Evolutionary conservation across 148 eudicot species (phyloP), one percentile per base, ranked within the genome.

Genomic region (Amaranthus cruentus): DNA sequence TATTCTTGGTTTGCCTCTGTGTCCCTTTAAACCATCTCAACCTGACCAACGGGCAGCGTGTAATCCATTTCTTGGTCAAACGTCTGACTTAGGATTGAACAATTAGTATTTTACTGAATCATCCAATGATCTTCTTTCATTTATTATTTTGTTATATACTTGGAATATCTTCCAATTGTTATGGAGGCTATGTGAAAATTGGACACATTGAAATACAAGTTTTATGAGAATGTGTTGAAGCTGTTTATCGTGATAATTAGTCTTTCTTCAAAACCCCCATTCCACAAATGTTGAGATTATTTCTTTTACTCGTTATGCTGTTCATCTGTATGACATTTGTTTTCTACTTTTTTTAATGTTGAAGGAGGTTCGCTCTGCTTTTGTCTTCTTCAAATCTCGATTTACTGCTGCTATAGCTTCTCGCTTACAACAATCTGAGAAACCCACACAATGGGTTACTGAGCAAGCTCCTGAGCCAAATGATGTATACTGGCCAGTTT

Each of bases 381-480:
- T 92, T 81, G 97, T 92, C n/a, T 92, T 82, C 78, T 92, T 92
- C 84, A 88, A 79, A 73, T 77, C 90, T 67, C 91, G 96, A 28
- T 90, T 84, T 87, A 88, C 81, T 72, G 91, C 97, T 79, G 81
- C 90, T 43, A 68, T 85, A 53, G 91, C 87, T 73, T 75, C 83
- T 43, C 85, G 79, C 70, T 68, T 85, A 67, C 91, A 83, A 70
- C 96, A 87, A 75, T 88, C 96, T 28, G 79, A 66, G 55, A 83
- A 90, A 69, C 93, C 96, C 53, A 90, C 90, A 47, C 76, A 84
- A 3, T 92, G 91, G 93, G 77, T 87, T 10, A 73, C 89, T 0
- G 93, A 92, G 74, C 78, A 72, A 83, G 97, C 92, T 80, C 97
- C 97, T 52, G 96, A 87, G 72, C 96, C 97, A 53, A 73, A 59